Evolutionary conservation across 805 yeast species (phyloP), one percentile per base, ranked within the genome.

Genomic region (Brettanomyces naardenensis): DNA sequence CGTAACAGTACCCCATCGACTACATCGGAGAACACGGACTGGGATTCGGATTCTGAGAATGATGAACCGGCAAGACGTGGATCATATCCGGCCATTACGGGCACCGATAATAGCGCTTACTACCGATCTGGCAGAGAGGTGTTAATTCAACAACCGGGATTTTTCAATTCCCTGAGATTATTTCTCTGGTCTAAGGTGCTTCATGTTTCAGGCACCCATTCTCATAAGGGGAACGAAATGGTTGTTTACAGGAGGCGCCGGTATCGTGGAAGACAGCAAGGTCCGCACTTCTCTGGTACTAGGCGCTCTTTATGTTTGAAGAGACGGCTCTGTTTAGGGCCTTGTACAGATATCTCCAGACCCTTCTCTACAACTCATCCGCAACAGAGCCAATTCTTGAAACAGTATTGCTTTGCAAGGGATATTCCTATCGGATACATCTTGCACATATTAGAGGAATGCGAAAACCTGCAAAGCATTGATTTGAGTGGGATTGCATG

Each of bases 391-490:
- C 72, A 75, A 40, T 75, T 79, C 44, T 54, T 85, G 27, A 49
- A 68, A 38, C 80, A 74, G 54, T 82, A 81, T 56, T 68, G 85
- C 3, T 65, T 71, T 17, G 69, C 80, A n/a, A 75, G 71, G 46
- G 96, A 87, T 54, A 53, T 87, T 5, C 96, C 96, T 1, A 61
- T 80, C 21, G 96, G 95, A 0, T 75, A 76, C 44, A 50, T 88
- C 7, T 52, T 87, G 11, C 94, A 84, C 53, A 50, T 86, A 27
- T 51, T 87, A 28, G 69, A 69, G n/a, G 61, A 73, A 25, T 88
- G 95, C 52, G 75, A 75, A 11, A 79, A 81, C 46, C 48, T 87
- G 27, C 58, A 53, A 13, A 48, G 59, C 3, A 47, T 87, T 19
- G 68, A 87, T 48, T 55, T 87, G n/a, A 76, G 76, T 4, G 69